Evolutionary conservation across 768 basidiomycete species (phyloP), one percentile per base, ranked within the genome.

Genomic region (Mycena venus): DNA sequence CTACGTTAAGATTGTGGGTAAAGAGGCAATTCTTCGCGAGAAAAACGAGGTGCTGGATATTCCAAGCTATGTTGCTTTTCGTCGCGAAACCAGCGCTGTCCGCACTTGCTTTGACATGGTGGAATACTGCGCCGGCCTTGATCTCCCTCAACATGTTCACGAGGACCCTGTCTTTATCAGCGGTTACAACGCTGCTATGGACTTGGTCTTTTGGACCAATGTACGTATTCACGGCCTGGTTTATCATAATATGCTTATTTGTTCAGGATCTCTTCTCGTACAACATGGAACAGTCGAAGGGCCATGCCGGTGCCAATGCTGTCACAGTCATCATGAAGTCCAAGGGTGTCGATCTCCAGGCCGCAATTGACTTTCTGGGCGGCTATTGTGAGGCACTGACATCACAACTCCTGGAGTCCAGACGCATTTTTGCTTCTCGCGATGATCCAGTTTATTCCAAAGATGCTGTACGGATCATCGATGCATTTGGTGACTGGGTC

Each of bases 121-220:
- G 62, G 91, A 92, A 70, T 92, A 90, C 75, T 87, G 86, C 63
- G 86, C 91, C 58, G 90, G 88, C 55, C 86, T 92, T 58, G 91
- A 94, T 80, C 84, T 94, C 38, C 90, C 91, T 14, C 90, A 94
- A 67, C 86, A 89, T 63, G 86, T 93, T 21, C 90, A 90, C 73
- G 85, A 91, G 58, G 86, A 94, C 79, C 84, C 89, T 23, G 82
- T 78, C 17, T 90, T 94, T 78, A 83, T 85, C 79, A 84, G 85
- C 47, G 86, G 91, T 42, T 89, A 91, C 77, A 88, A 86, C 79
- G 88, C 90, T 9, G 91, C 90, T 12, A 88, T 88, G 49, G 93
- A 94, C 80, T 85, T 92, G 76, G 89, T 94, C 65, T 91, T 90
- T 81, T 93, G 90, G 92, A 84, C 92, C 25, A 94, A 94, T 80